Conservation (phyloP, 2,329 filamentous ascomycete genomes). For the Phialemonium atrogriseum region DNA sequence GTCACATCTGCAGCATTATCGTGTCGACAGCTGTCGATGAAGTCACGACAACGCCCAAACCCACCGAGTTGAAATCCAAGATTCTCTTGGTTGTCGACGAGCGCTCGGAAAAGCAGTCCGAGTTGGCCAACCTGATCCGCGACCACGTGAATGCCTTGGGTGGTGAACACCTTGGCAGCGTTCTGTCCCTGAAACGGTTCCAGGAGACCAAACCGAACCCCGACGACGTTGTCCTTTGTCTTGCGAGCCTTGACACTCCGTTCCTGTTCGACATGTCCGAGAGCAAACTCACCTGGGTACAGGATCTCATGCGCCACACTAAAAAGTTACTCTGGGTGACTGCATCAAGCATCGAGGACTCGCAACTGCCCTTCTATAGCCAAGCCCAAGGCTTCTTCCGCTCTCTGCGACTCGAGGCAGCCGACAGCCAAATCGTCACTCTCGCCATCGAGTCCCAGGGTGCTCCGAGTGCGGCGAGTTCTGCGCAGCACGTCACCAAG, state of each 20-base stretch:
- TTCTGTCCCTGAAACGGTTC: conserved; percentile 7
- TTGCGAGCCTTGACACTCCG: conserved; percentile 14
- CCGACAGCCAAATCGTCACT: conserved; percentile 14
- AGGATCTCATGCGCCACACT: conserved; percentile 10
- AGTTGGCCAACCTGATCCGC: conserved; percentile 9
- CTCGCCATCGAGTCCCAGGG: conserved; percentile 12
- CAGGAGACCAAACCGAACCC: conserved; percentile 2
- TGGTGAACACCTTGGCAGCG: conserved; percentile 4
- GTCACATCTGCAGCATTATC: conserved; percentile 6
- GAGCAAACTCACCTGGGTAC: conserved; percentile 12
- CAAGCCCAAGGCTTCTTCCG: conserved; percentile 18
- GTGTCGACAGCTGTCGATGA: conserved; percentile 4
- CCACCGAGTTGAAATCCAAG: neutral
- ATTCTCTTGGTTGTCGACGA: conserved; percentile 12
- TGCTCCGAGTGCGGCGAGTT: conserved; percentile 5
- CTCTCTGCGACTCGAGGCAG: conserved; percentile 16
- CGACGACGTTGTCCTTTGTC: conserved; percentile 14
- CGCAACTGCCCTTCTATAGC: conserved; percentile 8
- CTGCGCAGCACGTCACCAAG: conserved; percentile 1
- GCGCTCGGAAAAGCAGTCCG: conserved; percentile 10
- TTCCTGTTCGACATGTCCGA: conserved; percentile 16
- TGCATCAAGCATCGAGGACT: conserved; percentile 7
- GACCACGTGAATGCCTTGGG: conserved; percentile 2
- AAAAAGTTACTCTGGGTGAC: conserved; percentile 19
- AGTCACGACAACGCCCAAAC: neutral